Base-by-base conservation (phyloP, 768 basidiomycete species). In the Collybia mongolica region DNA sequence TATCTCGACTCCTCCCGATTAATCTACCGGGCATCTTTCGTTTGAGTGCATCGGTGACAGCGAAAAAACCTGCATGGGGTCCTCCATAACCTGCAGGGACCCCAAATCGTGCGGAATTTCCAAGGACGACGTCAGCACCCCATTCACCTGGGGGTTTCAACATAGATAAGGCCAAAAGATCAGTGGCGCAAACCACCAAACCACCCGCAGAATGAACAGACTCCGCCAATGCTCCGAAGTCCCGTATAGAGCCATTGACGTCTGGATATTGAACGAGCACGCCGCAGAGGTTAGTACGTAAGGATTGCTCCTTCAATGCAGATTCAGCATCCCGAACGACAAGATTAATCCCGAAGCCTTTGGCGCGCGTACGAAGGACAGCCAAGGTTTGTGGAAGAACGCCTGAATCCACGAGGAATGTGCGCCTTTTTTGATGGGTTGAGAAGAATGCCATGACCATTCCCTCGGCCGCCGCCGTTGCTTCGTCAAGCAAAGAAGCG, bases 21-120 rank as follows among this genome's bases (percentile, higher is more conserved):
- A 99, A 70, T 48, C 97, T 82, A 47, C 97, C 97, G n/a, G 97
- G 97, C 93, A 98, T 97, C 74, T 95, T 96, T 56, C 96, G 77
- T 79, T 98, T 99, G 48, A 98, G 72, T 54, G 79, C 83, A 49
- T 98, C 93, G 17, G 84, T 90, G 57, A 91, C 90, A 2, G 97
- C 91, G 65, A 99, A 98, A 79, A 98, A 99, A 0, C 92, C 97
- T 17, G 88, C 96, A 64, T 99, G 96, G 17, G 96, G 96, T 14
- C 96, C 96, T 47, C 96, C 96, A 66, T 93, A 97, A n/a, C 96
- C 96, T 39, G 86, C 81, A 17, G 96, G 95, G 14, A 99, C 96
- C 62, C 97, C 97, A 61, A 99, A 99, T 15, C 97, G 84, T 24
- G 90, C 96, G 14, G 93, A 93, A 66, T 96, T 98, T 35, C 97